phyloP scores from a whole-genome alignment of 495 filamentous ascomycete genomes.

The Penicillium simplicissimum region DNA sequence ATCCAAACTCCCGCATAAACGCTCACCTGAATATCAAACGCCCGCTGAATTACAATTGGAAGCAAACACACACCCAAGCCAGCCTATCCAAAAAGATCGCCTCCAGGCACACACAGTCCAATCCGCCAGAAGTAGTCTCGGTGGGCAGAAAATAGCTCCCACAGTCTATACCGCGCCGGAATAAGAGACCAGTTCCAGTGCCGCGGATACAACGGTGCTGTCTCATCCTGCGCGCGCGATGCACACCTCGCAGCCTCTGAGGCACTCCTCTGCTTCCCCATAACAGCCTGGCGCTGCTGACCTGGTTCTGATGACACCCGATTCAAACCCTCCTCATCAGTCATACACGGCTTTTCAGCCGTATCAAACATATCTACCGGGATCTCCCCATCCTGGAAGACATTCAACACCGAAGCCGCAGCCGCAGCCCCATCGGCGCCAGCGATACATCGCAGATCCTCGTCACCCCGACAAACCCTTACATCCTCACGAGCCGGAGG shows the following conservation, averaged over 20 bases:
- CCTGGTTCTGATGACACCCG: not conserved
- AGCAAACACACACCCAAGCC: not conserved
- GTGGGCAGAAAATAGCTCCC: constrained; percentile 93
- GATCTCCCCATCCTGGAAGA: constrained; percentile 16
- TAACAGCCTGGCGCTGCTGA: constrained; percentile 10
- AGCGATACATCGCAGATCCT: constrained; percentile 70
- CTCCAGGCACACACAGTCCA: constrained; percentile 85
- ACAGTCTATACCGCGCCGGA: constrained; percentile 68
- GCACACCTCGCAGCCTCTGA: constrained; percentile 4
- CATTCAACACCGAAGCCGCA: constrained; percentile 5
- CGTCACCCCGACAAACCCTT: constrained; percentile 66
- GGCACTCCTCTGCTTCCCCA: not conserved
- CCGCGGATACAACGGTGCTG: constrained; percentile 22
- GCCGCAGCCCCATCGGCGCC: constrained; percentile 36
- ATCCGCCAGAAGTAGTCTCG: constrained; percentile 95
- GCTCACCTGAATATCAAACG: not conserved
- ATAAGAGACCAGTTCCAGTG: constrained; percentile 44
- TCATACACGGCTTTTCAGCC: not conserved
- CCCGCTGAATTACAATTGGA: not conserved
- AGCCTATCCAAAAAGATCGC: constrained; percentile 55
- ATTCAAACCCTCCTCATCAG: not conserved
- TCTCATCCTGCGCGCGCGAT: constrained; percentile 17
- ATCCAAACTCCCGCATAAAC: no score
- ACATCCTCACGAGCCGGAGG: constrained; percentile 68
- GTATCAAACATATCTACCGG: constrained; percentile 10